Base-by-base conservation (phyloP, 805 yeast species). In the Spencermartinsiella europaea region DNA sequence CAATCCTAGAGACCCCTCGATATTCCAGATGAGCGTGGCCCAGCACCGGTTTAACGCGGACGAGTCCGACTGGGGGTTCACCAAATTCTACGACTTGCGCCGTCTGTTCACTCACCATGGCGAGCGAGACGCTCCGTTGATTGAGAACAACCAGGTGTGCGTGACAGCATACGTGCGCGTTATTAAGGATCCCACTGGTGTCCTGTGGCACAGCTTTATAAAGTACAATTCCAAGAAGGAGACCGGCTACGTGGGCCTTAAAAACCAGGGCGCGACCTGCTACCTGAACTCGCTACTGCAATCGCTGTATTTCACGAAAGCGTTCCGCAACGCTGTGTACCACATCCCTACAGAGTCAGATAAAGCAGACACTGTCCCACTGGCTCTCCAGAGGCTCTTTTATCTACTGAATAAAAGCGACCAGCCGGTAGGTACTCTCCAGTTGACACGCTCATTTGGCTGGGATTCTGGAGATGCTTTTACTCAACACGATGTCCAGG, bases 261-360 rank as follows among this genome's bases (percentile, higher is more conserved):
- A 80, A 54, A 93, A 93, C 61, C 99, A 93, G 69, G 99, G 99
- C 52, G 99, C 99, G 1, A 93, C 99, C 0, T 93, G 99, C 65
- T 93, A 93, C 66, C 76, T 93, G 61, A 93, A 93, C 64, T 91
- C 98, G 0, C 72, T 93, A 49, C 67, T 93, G 45, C 99, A 93
- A 65, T 85, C 96, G 8, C 85, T 93, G 56, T 93, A 74, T 63
- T 87, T 87, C 60, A 93, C 99, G 0, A 80, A 80, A 52, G 70
- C 72, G 25, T 93, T 93, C 67, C 75, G 97, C 52, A 80, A 80
- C 57, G 77, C 89, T 47, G 98, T 93, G 2, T 91, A 87, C 62
- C 81, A 82, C 57, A 90, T 93, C 46, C 98, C 98, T 1, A 85
- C 96, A 0, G 79, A 78, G 21, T 71, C 71, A 42, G 81, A 78